Base-by-base conservation (phyloP, 176 grass and related monocot species). In the Zoysia pacifica region DNA sequence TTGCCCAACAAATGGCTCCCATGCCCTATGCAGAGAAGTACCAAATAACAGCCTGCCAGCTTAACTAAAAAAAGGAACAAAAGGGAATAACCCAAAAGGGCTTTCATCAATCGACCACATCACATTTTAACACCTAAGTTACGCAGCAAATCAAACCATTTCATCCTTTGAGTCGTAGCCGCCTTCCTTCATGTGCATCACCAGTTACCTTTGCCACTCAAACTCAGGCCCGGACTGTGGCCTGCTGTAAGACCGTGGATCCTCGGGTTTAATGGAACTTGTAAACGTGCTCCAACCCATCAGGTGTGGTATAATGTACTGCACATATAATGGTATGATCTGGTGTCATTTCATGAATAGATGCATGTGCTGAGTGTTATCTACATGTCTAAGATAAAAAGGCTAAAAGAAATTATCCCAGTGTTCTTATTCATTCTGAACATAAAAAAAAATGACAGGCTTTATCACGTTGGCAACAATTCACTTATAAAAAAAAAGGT, bases 241-340 rank as follows among this genome's bases (percentile, higher is more conserved):
- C 40, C 79, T 91, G 79, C 8, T 91, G 60, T 67, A 81, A 11
- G 67, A 2, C 43, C 42, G 75, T 37, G 89, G 82, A 4, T 90
- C 82, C 35, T 89, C 90, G 0, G 92, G 92, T 78, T 85, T 87
- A 19, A 98, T 89, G 44, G 92, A 85, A 83, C 83, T 95, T 67
- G 84, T 52, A 48, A 95, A 99, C 37, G 86, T 79, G 73, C 93
- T 90, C 96, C 88, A 99, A 64, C 96, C 96, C 86, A 99, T 89
- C 35, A 99, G 79, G 46, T 93, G 85, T 19, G 96, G 96, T 74
- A 93, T 78, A n/a, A 99, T 86, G 86, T 87, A 99, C 96, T 99
- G 96, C 79, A 88, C 15, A 72, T 11, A 5, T 3, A 62, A 82
- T 38, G 52, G 16, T 68, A 65, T 8, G 20, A 76, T 74, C 1